Percentiles rank a stretch among this genome's conserved stretches.
Conservation (phyloP, 306 rosid genomes). For the Gillenia trifoliata region DNA sequence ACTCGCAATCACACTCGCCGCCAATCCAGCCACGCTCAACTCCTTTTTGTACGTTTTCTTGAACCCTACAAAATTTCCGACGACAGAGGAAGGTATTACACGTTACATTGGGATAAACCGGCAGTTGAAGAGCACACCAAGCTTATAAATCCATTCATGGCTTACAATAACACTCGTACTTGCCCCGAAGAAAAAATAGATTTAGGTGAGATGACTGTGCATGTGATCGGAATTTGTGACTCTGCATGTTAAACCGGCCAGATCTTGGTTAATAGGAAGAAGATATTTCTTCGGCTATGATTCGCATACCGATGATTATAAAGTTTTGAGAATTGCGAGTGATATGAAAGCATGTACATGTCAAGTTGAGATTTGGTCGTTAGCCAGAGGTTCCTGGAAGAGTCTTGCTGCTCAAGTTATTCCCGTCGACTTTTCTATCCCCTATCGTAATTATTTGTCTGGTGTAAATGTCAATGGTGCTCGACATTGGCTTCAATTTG, state of each 20-base stretch:
- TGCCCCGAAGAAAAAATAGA: background rate
- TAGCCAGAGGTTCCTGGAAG: background rate
- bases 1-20: no score
- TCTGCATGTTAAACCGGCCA: no score
- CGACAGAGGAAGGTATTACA: no score
- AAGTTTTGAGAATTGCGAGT: background rate
- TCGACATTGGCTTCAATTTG: background rate
- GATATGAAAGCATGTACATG: no score
- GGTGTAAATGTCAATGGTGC: background rate
- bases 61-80: no score
- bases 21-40: no score
- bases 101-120: no score
- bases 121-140: background rate
- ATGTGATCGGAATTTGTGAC: background rate
- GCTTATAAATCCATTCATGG: background rate
- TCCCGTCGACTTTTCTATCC: no score
- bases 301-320: background rate
- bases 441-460: no score
- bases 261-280: no score
- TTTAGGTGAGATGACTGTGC: no score
- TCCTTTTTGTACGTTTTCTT: no score
- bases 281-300: background rate
- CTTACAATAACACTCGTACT: background rate
- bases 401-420: background rate
- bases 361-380: background rate